Percentiles rank a stretch among this genome's conserved stretches.
phyloP scores from a whole-genome alignment of 2,329 filamentous ascomycete species.

The Mariannaea elegans region DNA sequence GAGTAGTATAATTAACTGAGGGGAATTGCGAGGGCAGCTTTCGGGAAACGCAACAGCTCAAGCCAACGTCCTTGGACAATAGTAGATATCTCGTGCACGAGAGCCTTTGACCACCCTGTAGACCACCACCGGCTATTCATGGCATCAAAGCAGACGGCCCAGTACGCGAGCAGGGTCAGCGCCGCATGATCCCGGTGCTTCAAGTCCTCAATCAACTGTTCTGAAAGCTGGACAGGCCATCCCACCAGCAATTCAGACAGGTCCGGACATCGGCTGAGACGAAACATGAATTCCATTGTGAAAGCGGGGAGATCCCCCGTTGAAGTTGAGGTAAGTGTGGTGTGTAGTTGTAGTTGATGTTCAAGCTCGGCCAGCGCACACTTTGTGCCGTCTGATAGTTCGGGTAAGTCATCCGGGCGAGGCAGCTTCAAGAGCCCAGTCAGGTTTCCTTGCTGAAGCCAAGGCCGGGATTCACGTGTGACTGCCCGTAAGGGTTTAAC shows the following conservation, averaged over 20 bases:
- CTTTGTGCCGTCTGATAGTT: neutral
- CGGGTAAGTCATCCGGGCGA: neutral
- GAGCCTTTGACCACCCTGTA: conserved; percentile 17
- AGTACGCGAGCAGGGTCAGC: conserved; percentile 19
- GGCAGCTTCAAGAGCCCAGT: neutral
- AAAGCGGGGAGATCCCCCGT: neutral
- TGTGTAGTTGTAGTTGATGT: neutral
- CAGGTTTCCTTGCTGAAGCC: neutral
- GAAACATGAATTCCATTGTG: conserved; percentile 15
- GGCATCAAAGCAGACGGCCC: conserved; percentile 17
- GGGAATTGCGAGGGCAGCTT: neutral
- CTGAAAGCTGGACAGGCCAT: conserved; percentile 21
- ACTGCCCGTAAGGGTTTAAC: neutral
- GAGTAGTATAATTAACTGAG: neutral
- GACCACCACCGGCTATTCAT: conserved; percentile 26
- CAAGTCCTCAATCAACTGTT: conserved; percentile 13
- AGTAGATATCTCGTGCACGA: conserved; percentile 13
- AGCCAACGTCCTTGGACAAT: conserved; percentile 12
- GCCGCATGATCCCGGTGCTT: conserved; percentile 9
- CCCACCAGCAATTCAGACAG: conserved; percentile 17
- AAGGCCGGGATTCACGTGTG: neutral
- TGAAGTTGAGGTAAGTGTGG: neutral
- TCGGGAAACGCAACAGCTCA: neutral
- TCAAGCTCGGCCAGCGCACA: neutral
- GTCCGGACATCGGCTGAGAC: conserved; percentile 1